Evolutionary conservation across 73 alveolate genomes (phyloP), one percentile per base, ranked within the genome.

Genomic region (Paramecium tetraurelia): DNA sequence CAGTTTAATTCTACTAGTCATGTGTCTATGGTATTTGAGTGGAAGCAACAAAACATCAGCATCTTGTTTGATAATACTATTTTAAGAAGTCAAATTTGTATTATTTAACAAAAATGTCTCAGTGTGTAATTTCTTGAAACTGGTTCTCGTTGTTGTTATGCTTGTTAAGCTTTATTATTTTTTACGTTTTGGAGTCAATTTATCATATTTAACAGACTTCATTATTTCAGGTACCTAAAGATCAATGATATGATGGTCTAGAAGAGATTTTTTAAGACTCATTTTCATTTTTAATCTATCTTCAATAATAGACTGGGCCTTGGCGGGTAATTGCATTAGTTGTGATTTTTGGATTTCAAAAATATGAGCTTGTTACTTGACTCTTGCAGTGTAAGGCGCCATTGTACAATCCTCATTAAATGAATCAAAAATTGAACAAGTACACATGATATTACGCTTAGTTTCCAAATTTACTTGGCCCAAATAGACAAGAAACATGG

Each of bases 21-120:
- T 63, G 7, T 63, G 41, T 31, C 84, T 27, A 63, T 63, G 84
- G 12, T 63, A 63, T 10, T 27, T 63, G 27, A 63, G 46, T 5
- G 84, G 84, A 11, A 63, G 41, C 84, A 63, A 0, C 41, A 63
- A 11, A 27, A 63, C 5, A 63, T 63, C 84, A 4, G 84, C 50
- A 63, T 63, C 84, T 20, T 63, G 27, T 31, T 63, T 63, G 46
- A 63, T 63, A 63, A 63, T 33, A 63, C 84, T 63, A 63, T 63
- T 63, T 63, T 63, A 63, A 63, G 41, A 63, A 63, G 84, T 63
- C 84, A 63, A 63, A 63, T 63, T 63, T 3, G 84, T 63, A 33
- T 63, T 63, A 63, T 63, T 63, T 12, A 63, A 63, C 46, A 63
- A 31, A 20, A 27, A 63, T 11, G 84, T 63, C 6, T 63, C 84